Conservation (phyloP, 139 green algal genomes). For the Nannochloris sp. region DNA sequence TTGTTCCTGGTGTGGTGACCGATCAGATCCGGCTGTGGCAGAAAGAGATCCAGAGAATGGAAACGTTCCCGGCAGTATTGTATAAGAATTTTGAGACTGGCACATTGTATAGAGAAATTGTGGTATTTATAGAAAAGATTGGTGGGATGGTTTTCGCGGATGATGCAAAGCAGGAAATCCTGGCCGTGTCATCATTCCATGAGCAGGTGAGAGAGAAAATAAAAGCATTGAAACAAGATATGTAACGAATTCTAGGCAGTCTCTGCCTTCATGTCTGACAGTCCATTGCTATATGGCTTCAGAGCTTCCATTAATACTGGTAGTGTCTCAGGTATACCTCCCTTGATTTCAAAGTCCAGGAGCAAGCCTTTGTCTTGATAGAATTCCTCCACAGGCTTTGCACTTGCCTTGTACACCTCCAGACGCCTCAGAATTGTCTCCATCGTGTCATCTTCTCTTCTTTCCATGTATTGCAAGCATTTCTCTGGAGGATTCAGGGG, state of each 20-base stretch:
- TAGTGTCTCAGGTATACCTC: conserved; percentile 75
- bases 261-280: neutral
- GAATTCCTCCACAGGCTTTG: conserved; percentile 76
- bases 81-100: conserved; percentile 57
- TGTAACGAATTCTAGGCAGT: conserved; percentile 4
- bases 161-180: conserved; percentile 20
- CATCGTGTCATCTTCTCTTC: conserved; percentile 77
- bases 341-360: conserved; percentile 87
- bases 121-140: conserved; percentile 20
- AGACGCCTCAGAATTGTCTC: conserved; percentile 70
- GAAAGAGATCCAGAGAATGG: conserved; percentile 51
- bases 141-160: conserved; percentile 43
- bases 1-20: conserved; percentile 62
- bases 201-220: conserved; percentile 20
- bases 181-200: conserved; percentile 10
- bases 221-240: conserved; percentile 17
- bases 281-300: neutral
- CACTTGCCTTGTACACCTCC: conserved; percentile 66
- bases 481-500: conserved; percentile 65
- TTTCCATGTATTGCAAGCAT: conserved; percentile 70
- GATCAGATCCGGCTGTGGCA: conserved; percentile 79
- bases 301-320: conserved; percentile 6
- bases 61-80: conserved; percentile 19
- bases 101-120: conserved; percentile 36
- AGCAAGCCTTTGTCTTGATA: conserved; percentile 64